Percentiles rank a stretch among this genome's conserved stretches.
phyloP scores from a whole-genome alignment of 306 rosid genomes.

The Vigna trinervia region DNA sequence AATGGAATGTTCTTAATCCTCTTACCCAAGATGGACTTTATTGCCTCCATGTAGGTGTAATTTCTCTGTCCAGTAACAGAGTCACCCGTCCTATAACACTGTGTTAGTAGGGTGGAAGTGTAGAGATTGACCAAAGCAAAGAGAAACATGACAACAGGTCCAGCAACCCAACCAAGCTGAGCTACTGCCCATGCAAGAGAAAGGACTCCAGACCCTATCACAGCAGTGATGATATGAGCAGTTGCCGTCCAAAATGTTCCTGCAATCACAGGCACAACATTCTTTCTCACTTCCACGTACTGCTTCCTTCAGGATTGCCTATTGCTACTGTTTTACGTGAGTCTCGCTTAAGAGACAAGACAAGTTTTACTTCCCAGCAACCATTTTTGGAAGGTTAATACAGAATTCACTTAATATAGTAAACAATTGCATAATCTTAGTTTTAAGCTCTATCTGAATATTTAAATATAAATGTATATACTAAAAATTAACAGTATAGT shows the following conservation, averaged over 20 bases:
- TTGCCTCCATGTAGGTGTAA: constrained; percentile 84
- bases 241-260: constrained; percentile 80
- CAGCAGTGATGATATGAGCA: constrained; percentile 81
- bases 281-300: too few species aligned
- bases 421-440: too few species aligned
- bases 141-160: constrained; percentile 64
- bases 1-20: background rate
- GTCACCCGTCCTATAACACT: constrained; percentile 66
- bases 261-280: constrained; percentile 30
- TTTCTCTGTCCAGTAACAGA: constrained; percentile 67
- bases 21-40: constrained; percentile 72
- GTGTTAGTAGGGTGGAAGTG: constrained; percentile 65
- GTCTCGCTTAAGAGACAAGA: too few species aligned
- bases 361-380: too few species aligned
- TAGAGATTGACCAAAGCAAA: constrained; percentile 71
- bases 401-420: too few species aligned
- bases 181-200: constrained; percentile 84
- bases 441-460: too few species aligned
- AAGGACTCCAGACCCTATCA: constrained; percentile 79
- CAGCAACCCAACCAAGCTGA: constrained; percentile 81
- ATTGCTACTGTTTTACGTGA: too few species aligned
- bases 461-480: background rate
- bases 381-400: too few species aligned
- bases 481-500: background rate
- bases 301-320: too few species aligned